Evolutionary conservation across 2,329 filamentous ascomycete genomes (phyloP).

Genomic region (Alternaria rosae): DNA sequence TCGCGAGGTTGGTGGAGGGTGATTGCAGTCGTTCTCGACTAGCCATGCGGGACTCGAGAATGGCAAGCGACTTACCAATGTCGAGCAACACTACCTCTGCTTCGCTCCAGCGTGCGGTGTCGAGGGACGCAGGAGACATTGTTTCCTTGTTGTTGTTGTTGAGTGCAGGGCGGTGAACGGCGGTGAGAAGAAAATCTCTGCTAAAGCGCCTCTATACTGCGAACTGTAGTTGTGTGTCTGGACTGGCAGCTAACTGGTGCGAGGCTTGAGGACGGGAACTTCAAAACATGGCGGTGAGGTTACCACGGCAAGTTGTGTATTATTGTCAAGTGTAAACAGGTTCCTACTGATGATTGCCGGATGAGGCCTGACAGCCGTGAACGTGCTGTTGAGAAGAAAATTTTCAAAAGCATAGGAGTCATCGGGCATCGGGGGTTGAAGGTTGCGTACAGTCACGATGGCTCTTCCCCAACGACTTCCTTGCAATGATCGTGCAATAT

Average conservation of each 20-base stretch:
- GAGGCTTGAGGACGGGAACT: slow-evolving; percentile 26
- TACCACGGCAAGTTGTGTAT: slow-evolving; percentile 17
- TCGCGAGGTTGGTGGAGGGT: slow-evolving; percentile 24
- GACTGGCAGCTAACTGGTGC: slow-evolving; percentile 39
- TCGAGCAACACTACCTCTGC: slow-evolving; percentile 63
- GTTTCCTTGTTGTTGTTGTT: slow-evolving; percentile 20
- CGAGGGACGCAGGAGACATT: slow-evolving; percentile 39
- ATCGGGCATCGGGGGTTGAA: slow-evolving; percentile 5
- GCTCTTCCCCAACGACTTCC: slow-evolving; percentile 3
- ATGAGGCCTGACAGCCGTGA: slow-evolving; percentile 28
- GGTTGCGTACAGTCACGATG: neutral
- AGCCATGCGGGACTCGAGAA: slow-evolving; percentile 23
- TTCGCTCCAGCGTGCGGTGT: slow-evolving; percentile 39
- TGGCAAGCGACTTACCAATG: slow-evolving; percentile 60
- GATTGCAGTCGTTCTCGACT: slow-evolving; percentile 24
- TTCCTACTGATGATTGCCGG: slow-evolving; percentile 20
- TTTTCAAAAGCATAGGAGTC: slow-evolving; percentile 20
- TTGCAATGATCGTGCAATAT: slow-evolving; percentile 16
- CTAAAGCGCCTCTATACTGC: slow-evolving; percentile 14
- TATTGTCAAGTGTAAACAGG: slow-evolving; percentile 6
- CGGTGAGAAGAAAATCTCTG: slow-evolving; percentile 44
- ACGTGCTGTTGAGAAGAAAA: slow-evolving; percentile 27
- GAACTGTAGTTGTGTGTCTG: slow-evolving; percentile 30
- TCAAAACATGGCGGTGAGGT: slow-evolving; percentile 40
- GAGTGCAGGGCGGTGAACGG: slow-evolving; percentile 40